Evolutionary conservation across 129 eudicot species (phyloP).

Genomic region (Chrysanthemum seticuspe): DNA sequence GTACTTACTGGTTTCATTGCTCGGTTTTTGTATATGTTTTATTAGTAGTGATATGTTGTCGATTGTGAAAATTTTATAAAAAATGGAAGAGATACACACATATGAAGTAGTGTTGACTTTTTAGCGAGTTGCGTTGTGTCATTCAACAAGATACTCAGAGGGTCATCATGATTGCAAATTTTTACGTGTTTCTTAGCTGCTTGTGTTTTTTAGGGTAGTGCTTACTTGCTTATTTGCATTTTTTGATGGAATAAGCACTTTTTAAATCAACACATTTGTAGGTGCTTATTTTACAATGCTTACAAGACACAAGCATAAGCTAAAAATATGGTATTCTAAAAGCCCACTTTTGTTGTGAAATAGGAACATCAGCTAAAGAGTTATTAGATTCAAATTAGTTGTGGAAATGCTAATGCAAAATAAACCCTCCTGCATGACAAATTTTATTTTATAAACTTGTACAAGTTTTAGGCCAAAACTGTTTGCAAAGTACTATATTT

Average conservation of each 20-base stretch:
- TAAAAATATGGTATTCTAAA: too few relatives aligned
- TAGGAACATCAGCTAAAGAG: not conserved
- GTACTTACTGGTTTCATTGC: slow-evolving; percentile 7
- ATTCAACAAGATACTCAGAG: too few relatives aligned
- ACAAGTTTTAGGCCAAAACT: too few relatives aligned
- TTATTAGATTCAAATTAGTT: not conserved
- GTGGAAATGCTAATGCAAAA: not conserved
- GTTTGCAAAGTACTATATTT: too few relatives aligned
- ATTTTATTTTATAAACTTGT: too few relatives aligned
- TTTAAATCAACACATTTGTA: too few relatives aligned
- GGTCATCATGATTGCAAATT: too few relatives aligned
- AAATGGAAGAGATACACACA: not conserved
- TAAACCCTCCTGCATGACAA: not conserved
- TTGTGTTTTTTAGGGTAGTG: not conserved
- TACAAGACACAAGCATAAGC: too few relatives aligned
- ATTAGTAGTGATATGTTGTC: not conserved
- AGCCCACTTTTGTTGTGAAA: not conserved
- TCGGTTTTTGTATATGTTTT: not conserved
- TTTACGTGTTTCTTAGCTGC: too few relatives aligned
- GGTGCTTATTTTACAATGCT: not conserved
- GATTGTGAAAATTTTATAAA: not conserved
- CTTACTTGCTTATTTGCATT: not conserved
- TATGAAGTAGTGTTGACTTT: too few relatives aligned
- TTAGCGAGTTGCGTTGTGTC: too few relatives aligned
- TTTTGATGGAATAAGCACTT: not conserved